Percentiles rank a stretch among this genome's conserved stretches.
Conservation (phyloP, 2,329 filamentous ascomycete species). For the Arthroderma sp. region DNA sequence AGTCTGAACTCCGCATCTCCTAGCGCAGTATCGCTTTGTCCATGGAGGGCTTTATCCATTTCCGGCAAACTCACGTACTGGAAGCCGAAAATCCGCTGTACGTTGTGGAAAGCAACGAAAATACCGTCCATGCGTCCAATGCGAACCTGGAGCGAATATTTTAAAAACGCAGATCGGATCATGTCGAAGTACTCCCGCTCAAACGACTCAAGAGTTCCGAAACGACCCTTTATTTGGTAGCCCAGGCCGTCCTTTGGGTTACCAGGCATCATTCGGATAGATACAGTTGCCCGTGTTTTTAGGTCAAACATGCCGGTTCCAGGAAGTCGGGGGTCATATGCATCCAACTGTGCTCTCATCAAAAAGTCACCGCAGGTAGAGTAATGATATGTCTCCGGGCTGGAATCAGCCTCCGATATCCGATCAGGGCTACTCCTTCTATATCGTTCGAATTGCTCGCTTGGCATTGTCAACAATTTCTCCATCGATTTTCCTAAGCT, state of each 20-base stretch:
- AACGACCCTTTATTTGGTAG: conserved; percentile 68
- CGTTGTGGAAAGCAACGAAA: conserved; percentile 93
- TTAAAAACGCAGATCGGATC: conserved; percentile 86
- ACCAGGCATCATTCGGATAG: conserved; percentile 72
- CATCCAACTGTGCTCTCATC: conserved; percentile 90
- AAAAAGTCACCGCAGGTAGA: conserved; percentile 75
- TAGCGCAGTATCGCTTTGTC: conserved; percentile 49
- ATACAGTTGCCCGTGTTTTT: conserved; percentile 84
- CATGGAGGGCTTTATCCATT: conserved; percentile 85
- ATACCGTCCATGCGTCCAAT: conserved; percentile 99
- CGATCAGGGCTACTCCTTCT: conserved; percentile 53
- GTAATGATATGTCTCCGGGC: conserved; percentile 74
- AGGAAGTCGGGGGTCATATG: conserved; percentile 70
- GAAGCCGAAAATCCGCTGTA: conserved; percentile 89
- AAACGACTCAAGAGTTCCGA: conserved; percentile 77
- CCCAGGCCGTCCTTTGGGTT: conserved; percentile 62
- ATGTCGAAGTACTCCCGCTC: conserved; percentile 96
- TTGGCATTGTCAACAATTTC: conserved; percentile 75
- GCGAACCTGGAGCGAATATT: conserved; percentile 90
- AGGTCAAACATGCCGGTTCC: conserved; percentile 91
- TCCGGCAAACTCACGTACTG: conserved; percentile 80
- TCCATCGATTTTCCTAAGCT: conserved; percentile 95
- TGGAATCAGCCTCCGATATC: conserved; percentile 53
- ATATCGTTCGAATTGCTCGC: conserved; percentile 74
- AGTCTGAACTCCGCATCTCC: conserved; percentile 78